Percentiles rank a stretch among this genome's conserved stretches.
Evolutionary conservation across 2,329 filamentous ascomycete species (phyloP).

Genomic region (Aspergillus novoparasiticus): DNA sequence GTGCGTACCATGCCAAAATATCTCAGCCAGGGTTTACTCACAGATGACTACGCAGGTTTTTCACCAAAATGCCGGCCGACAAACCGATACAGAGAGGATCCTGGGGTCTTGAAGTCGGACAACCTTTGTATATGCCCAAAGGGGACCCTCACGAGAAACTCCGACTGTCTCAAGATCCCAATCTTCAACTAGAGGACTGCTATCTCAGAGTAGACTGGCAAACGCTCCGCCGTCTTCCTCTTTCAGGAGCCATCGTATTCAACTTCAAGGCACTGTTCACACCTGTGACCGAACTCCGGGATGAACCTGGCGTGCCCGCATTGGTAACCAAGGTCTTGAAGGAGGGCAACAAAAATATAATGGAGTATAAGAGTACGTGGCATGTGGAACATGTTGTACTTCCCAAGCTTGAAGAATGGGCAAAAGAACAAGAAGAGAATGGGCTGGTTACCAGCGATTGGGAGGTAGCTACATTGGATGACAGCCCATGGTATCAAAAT

Average conservation of each 20-base stretch:
- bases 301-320: conserved; percentile 73
- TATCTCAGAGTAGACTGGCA: conserved; percentile 85
- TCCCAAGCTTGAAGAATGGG: conserved; percentile 65
- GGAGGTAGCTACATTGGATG: conserved; percentile 69
- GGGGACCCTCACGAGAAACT: conserved; percentile 66
- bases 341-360: conserved; percentile 69
- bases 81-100: conserved; percentile 81
- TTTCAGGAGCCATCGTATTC: conserved; percentile 76
- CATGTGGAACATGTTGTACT: conserved; percentile 74
- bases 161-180: conserved; percentile 60
- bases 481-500: conserved; percentile 73
- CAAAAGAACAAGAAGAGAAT: conserved; percentile 65
- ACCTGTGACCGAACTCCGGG: conserved; percentile 66
- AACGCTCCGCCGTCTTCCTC: conserved; percentile 74
- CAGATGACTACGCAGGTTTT: conserved; percentile 59
- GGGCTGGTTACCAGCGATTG: conserved; percentile 64
- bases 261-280: conserved; percentile 90
- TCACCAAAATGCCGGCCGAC: conserved; percentile 73
- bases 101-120: conserved; percentile 77
- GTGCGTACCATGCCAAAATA: conserved; percentile 45
- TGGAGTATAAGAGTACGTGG: conserved; percentile 82
- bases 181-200: conserved; percentile 61
- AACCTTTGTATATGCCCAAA: conserved; percentile 74
- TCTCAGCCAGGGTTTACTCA: not conserved
- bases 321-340: conserved; percentile 69